These are phyloP conservation scores for Physcia stellaris DNA, from an alignment of 495 filamentous ascomycete genomes.

Conservation along the genomic window DNA sequence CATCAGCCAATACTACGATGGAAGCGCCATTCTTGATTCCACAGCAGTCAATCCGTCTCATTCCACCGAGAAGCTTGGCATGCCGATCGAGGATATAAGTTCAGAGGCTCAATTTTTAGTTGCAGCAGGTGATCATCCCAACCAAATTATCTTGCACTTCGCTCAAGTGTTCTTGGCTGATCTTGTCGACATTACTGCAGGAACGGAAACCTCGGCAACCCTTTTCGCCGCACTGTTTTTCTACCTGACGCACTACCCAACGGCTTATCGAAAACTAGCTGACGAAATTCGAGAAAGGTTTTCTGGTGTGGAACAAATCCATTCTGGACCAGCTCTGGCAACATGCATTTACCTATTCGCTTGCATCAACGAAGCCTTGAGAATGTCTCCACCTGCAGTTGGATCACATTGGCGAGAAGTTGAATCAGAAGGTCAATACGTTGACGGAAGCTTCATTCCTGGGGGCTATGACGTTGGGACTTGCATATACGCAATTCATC, in stretches of 20 bases:
- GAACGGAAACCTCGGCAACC: constrained; percentile 50
- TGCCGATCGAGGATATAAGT: too few relatives aligned
- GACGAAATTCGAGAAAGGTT: constrained; percentile 37
- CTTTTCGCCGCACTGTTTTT: constrained; percentile 52
- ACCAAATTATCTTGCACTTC: too few relatives aligned
- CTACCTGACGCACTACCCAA: constrained; percentile 47
- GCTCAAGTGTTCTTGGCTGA: too few relatives aligned
- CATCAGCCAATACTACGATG: too few relatives aligned
- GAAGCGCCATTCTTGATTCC: too few relatives aligned
- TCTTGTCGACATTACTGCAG: too few relatives aligned
- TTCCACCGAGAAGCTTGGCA: too few relatives aligned
- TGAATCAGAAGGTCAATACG: constrained; percentile 40
- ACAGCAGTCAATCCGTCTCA: too few relatives aligned
- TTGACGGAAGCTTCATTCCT: constrained; percentile 41
- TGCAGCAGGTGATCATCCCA: too few relatives aligned
- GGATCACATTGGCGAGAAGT: constrained; percentile 49
- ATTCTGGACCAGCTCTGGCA: constrained; percentile 28
- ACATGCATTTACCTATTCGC: constrained; percentile 35
- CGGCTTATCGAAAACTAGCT: constrained; percentile 21
- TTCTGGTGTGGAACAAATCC: constrained; percentile 35
- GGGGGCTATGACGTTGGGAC: constrained; percentile 39
- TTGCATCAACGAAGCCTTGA: constrained; percentile 61
- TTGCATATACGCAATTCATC: constrained; percentile 41
- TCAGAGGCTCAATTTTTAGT: too few relatives aligned
- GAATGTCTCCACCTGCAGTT: constrained; percentile 51